These are phyloP conservation scores for Linnemannia schmuckeri DNA, from an alignment of 192 early-diverging fungal genomes.

Conservation along the genomic window DNA sequence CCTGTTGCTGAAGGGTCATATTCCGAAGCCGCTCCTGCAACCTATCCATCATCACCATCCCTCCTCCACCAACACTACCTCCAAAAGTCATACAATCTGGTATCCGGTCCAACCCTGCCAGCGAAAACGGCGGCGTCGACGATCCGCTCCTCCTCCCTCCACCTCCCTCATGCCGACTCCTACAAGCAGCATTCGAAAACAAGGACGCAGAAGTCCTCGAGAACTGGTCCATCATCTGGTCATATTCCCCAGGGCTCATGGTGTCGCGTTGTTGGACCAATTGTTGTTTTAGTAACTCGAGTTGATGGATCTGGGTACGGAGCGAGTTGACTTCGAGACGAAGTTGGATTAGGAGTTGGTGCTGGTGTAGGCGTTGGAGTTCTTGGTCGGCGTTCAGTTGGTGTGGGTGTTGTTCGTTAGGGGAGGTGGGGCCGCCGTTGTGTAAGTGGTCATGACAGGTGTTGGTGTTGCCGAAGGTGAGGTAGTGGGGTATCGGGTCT, in stretches of 20 bases:
- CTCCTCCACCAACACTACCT: neutral
- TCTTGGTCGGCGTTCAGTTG: conserved; percentile 22
- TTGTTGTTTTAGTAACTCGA: conserved; percentile 41
- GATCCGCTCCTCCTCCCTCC: conserved; percentile 13
- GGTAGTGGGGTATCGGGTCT: conserved; percentile 28
- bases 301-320: conserved; percentile 36
- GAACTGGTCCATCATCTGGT: conserved; percentile 46
- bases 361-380: conserved; percentile 36
- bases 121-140: neutral
- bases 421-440: neutral
- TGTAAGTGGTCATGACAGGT: neutral
- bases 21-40: conserved; percentile 28
- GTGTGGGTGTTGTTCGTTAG: neutral
- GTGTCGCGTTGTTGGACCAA: conserved; percentile 30
- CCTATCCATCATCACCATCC: conserved; percentile 40
- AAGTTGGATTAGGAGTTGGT: conserved; percentile 43
- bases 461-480: neutral
- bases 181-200: conserved; percentile 15
- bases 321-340: conserved; percentile 43
- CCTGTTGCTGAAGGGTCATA: conserved; percentile 32
- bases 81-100: neutral
- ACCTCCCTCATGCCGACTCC: neutral
- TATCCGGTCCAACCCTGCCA: conserved; percentile 4
- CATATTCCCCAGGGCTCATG: conserved; percentile 33
- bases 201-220: conserved; percentile 35